phyloP scores from a whole-genome alignment of 1,284 basidiomycete species.

The Cutaneotrichosporon cyanovorans region DNA sequence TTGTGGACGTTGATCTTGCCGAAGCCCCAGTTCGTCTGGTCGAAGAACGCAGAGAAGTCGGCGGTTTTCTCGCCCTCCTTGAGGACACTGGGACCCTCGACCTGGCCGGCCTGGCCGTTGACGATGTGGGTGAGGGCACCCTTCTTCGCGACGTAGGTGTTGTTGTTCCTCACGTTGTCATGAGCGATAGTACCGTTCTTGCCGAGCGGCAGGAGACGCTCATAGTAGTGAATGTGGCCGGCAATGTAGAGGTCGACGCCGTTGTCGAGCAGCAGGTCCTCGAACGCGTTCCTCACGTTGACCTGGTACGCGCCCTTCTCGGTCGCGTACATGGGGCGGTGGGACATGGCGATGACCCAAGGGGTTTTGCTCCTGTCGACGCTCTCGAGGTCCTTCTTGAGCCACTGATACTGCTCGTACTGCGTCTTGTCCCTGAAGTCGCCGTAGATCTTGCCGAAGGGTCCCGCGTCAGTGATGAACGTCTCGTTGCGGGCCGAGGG shows the following conservation, averaged over 20 bases:
- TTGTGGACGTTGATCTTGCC: constrained; percentile 34
- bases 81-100: constrained; percentile 35
- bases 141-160: constrained; percentile 19
- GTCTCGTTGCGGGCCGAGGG: constrained; percentile 6
- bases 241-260: constrained; percentile 37
- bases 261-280: constrained; percentile 37
- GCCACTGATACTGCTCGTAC: constrained; percentile 27
- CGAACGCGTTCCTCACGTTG: constrained; percentile 37
- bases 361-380: constrained; percentile 42
- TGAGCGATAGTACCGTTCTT: constrained; percentile 27
- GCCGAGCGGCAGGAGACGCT: constrained; percentile 36
- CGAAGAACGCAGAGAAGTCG: constrained; percentile 25
- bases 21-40: constrained; percentile 29
- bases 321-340: constrained; percentile 32
- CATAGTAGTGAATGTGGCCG: constrained; percentile 44
- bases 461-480: constrained; percentile 9
- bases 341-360: constrained; percentile 40
- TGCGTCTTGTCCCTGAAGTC: constrained; percentile 15
- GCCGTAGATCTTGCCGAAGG: constrained; percentile 15
- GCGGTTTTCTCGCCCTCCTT: constrained; percentile 12
- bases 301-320: constrained; percentile 24
- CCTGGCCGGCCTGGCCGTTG: constrained; percentile 38
- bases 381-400: constrained; percentile 28
- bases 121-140: constrained; percentile 26
- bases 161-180: constrained; percentile 27